A percentile compares a stretch with the other conserved stretches of the same genome.
phyloP scores from a whole-genome alignment of 2,329 filamentous ascomycete genomes.

The Alternaria panax region DNA sequence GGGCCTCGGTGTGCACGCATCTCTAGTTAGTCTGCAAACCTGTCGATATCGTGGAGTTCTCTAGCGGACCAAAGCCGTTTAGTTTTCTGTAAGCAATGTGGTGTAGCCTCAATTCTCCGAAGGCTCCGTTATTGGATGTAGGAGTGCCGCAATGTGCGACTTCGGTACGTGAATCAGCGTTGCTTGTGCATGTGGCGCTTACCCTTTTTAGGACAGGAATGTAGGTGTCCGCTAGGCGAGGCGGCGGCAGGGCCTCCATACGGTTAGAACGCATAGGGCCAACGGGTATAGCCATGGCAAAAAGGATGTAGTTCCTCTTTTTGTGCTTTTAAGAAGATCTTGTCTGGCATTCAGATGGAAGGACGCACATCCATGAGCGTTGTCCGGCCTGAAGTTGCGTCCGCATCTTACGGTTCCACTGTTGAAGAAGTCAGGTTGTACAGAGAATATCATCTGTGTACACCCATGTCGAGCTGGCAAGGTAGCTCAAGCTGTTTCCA shows the following conservation, averaged over 20 bases:
- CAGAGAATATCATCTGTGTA: conserved; percentile 1
- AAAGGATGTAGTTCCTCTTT: not conserved
- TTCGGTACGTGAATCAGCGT: conserved; percentile 3
- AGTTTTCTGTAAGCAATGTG: not conserved
- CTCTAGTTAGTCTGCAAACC: conserved; percentile 1
- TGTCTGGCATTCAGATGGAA: not conserved
- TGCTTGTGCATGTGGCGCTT: conserved; percentile 1
- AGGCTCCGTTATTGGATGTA: not conserved
- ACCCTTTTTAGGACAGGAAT: not conserved
- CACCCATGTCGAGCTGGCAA: conserved; percentile 6
- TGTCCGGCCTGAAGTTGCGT: not conserved
- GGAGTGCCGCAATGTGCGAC: conserved; percentile 3
- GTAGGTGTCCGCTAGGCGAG: not conserved
- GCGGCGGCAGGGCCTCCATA: not conserved
- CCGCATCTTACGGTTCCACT: conserved; percentile 15
- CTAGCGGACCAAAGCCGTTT: conserved; percentile 7
- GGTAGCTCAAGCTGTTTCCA: conserved; percentile 6
- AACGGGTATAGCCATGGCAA: not conserved
- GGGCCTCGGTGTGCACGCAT: not conserved
- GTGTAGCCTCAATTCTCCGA: conserved; percentile 8
- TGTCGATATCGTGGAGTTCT: conserved; percentile 11
- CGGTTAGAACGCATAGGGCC: not conserved
- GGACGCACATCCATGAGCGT: not conserved
- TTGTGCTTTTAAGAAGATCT: not conserved
- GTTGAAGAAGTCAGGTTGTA: conserved; percentile 13